Evolutionary conservation across 2,329 filamentous ascomycete genomes (phyloP), one percentile per base, ranked within the genome.

Genomic region (Fusarium goolgardi): DNA sequence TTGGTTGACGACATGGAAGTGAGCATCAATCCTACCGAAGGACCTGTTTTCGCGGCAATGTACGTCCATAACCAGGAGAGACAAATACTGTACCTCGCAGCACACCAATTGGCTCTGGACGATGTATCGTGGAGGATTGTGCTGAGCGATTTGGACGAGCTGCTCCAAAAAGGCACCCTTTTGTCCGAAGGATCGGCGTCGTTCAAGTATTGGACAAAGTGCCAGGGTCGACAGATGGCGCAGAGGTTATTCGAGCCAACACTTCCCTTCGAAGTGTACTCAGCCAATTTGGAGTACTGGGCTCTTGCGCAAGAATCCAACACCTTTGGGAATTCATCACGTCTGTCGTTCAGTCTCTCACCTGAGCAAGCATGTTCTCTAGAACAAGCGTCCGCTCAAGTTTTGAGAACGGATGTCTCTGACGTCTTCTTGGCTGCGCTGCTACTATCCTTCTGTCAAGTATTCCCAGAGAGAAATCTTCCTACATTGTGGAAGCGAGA

Each of bases 401-500:
- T 82, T 3, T 80, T 88, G 62, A 79, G 81, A 49, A 86, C 84
- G 0, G 84, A 88, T 43, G 76, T 81, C 0, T 80, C 83, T 10
- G 85, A 88, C 65, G 80, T 88, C 4, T 83, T 87, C 65, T 74
- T 88, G 7, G 81, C 86, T 3, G 81, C 84, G 0, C 76, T 88
- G 7, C 72, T 87, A 5, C 81, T 87, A 9, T 86, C 86, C 0
- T 89, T 89, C 72, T 78, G 80, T 3, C 83, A 84, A 57, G 82
- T 82, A 0, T 89, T 90, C 60, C 78, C 81, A 16, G 84, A 88
- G 52, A 80, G 86, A 20, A 63, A 70, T 1, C 74, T 79, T 0
- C 87, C 86, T 0, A 82, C 83, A 2, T 70, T 89, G 1, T 89
- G 84, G 84, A 85, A 83, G 55, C 83, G 85, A 63, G 84, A 85